Conservation (phyloP, 495 filamentous ascomycete genomes). For the Aspergillus bridgeri region DNA sequence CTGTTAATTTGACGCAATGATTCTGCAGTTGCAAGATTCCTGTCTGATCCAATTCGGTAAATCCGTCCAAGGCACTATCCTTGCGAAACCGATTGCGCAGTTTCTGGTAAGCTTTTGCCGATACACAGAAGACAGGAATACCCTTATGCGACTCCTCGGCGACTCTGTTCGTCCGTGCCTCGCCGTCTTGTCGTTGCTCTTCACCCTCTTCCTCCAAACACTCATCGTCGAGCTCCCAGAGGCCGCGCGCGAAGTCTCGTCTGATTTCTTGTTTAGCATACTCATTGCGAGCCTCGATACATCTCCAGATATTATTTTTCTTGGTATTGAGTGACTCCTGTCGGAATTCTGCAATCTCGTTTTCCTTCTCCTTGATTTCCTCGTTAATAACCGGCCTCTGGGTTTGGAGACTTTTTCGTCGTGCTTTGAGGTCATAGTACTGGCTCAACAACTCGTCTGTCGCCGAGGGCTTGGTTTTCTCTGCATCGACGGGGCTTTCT, state of each 20-base stretch:
- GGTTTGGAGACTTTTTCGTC: conserved; percentile 37
- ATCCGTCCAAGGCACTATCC: conserved; percentile 46
- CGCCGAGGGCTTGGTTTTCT: neutral
- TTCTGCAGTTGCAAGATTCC: conserved; percentile 55
- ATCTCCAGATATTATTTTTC: conserved; percentile 15
- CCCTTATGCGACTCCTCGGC: conserved; percentile 51
- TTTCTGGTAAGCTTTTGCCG: conserved; percentile 56
- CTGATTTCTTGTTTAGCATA: conserved; percentile 51
- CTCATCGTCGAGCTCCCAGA: conserved; percentile 53
- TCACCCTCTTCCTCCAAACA: conserved; percentile 41
- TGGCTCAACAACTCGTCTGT: neutral
- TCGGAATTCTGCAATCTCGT: neutral
- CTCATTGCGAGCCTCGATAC: conserved; percentile 52
- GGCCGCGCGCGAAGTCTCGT: conserved; percentile 53
- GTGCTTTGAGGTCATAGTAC: neutral
- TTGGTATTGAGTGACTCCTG: neutral
- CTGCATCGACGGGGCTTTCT: too few species aligned
- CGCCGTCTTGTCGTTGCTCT: conserved; percentile 29
- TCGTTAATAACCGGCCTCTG: neutral
- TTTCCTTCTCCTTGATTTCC: neutral
- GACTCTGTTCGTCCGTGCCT: conserved; percentile 44
- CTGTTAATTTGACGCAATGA: conserved; percentile 54
- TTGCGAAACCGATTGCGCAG: conserved; percentile 51
- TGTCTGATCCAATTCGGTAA: conserved; percentile 44
- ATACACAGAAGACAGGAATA: conserved; percentile 62